Evolutionary conservation across 140 eudicot species (phyloP).

Genomic region (Bidens hawaiensis): DNA sequence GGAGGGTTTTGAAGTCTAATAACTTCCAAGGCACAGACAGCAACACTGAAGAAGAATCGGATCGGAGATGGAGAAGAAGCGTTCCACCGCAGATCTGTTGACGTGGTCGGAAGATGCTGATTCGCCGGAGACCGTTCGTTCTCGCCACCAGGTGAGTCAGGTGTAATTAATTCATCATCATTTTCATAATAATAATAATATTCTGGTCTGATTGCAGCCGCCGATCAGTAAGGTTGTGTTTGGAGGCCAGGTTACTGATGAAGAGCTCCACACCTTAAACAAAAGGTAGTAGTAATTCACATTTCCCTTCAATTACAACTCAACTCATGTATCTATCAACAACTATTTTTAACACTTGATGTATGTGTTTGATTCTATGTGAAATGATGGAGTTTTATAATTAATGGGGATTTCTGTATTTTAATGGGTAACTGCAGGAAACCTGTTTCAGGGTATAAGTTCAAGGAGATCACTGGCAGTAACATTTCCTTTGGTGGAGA

Average conservation of each 20-base stretch:
- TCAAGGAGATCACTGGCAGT: constrained; percentile 93
- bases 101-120: constrained; percentile 85
- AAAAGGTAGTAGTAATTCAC: constrained; percentile 16
- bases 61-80: no score
- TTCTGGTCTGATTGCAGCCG: no score
- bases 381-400: no score
- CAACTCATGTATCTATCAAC: no score
- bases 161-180: no score
- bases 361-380: no score
- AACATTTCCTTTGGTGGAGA: constrained; percentile 81
- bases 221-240: constrained; percentile 93
- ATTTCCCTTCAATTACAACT: not conserved
- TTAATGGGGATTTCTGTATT: not conserved
- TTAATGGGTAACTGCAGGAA: constrained; percentile 45
- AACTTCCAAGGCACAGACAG: no score
- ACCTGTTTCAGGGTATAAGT: constrained; percentile 81
- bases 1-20: no score
- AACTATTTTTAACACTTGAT: no score
- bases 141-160: constrained; percentile 68
- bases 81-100: constrained; percentile 96
- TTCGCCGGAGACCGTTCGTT: constrained; percentile 46
- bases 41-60: no score
- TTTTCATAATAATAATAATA: no score
- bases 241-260: constrained; percentile 98
- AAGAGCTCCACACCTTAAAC: constrained; percentile 73